Evolutionary conservation across 108 stramenopile genomes (phyloP), one percentile per base, ranked within the genome.

Genomic region (Cyclotella cryptica): DNA sequence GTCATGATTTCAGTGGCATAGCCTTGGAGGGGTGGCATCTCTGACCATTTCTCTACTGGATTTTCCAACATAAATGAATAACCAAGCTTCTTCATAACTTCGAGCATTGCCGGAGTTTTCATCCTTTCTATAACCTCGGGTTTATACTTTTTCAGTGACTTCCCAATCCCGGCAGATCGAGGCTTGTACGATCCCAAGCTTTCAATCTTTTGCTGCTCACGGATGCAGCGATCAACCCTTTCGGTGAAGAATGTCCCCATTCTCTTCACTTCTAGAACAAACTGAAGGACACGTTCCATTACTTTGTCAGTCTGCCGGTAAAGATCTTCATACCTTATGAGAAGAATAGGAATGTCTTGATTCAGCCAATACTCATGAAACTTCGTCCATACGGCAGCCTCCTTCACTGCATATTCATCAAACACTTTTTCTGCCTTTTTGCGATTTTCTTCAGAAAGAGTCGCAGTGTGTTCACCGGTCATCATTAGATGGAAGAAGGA

Each of bases 401-500:
- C 92, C 76, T 87, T 90, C 76, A 78, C 52, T 13, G 80, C 89
- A 68, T 88, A 85, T 63, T 86, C 88, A 19, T 86, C 88, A 52
- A 83, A 93, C 55, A 80, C 45, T 27, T 83, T 77, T 9, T 35
- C 63, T 35, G 78, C 65, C 35, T 87, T 84, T 43, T 70, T 62
- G 17, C 89, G 85, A 61, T 80, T 57, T 67, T 89, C 89, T 12
- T 87, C 66, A 13, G 85, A 74, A 18, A 90, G 68, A 47, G 81
- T 67, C 6, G 86, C 71, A 10, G 88, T 91, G 78, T 98, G 97
- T 10, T 87, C 89, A 55, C 94, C 94, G 0, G 96, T 98, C 77
- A 96, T 85, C 77, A 91, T 91, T 66, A 98, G 90, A 84, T 98
- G 94, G 77, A 96, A 98, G 84, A 95, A 98, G 7, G 93, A 94